These are phyloP conservation scores for Solanum dulcamara DNA, from an alignment of 257 asterid species.

Conservation along the genomic window DNA sequence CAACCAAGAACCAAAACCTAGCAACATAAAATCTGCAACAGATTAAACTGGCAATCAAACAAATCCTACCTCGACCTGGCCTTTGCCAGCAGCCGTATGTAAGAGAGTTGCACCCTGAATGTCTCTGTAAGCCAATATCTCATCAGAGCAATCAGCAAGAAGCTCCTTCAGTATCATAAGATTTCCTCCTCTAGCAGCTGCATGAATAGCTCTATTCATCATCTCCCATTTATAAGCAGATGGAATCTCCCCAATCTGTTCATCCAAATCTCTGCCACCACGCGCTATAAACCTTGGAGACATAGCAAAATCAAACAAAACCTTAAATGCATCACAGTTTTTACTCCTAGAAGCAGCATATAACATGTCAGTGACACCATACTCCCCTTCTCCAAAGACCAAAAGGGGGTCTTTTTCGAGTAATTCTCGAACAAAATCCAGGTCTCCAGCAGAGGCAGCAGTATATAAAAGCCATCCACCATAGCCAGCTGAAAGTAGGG, in stretches of 20 bases:
- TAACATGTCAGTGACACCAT: slow-evolving; percentile 74
- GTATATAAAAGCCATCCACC: slow-evolving; percentile 95
- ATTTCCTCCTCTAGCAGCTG: slow-evolving; percentile 96
- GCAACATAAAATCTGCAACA: background rate
- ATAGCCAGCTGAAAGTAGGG: slow-evolving; percentile 63
- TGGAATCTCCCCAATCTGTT: slow-evolving; percentile 47
- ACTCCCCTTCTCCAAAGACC: slow-evolving; percentile 90
- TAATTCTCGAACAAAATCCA: slow-evolving; percentile 52
- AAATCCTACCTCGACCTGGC: slow-evolving; percentile 59
- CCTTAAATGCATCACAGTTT: slow-evolving; percentile 40
- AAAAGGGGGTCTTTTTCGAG: slow-evolving; percentile 63
- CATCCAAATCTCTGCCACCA: slow-evolving; percentile 22
- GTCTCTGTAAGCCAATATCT: slow-evolving; percentile 52
- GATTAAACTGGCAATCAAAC: background rate
- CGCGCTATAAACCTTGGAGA: slow-evolving; percentile 40
- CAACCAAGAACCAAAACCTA: background rate
- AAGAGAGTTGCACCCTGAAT: slow-evolving; percentile 56
- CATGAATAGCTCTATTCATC: slow-evolving; percentile 70
- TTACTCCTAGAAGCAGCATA: slow-evolving; percentile 85
- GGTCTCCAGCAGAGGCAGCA: slow-evolving; percentile 91
- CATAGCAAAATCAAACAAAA: slow-evolving; percentile 51
- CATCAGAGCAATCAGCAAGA: slow-evolving; percentile 43
- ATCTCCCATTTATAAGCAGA: slow-evolving; percentile 66
- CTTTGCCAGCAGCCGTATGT: slow-evolving; percentile 86
- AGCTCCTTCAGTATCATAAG: slow-evolving; percentile 53